phyloP scores from a whole-genome alignment of 495 filamentous ascomycete species.

The Tuber melanosporum region DNA sequence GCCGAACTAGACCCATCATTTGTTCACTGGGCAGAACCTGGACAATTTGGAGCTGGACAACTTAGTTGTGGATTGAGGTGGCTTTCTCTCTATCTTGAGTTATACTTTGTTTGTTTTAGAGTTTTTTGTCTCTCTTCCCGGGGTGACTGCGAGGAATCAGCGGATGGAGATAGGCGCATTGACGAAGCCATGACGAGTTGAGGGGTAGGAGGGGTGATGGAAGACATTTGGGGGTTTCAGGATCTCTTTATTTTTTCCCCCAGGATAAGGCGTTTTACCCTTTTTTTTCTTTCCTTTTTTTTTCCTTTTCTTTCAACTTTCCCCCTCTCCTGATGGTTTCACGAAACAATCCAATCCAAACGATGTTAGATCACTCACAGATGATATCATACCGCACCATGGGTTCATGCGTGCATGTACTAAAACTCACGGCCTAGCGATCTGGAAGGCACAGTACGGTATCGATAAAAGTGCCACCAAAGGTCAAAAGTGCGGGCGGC shows the following conservation, averaged over 20 bases:
- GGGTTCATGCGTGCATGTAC: background rate
- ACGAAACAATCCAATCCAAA: background rate
- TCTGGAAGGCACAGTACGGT: background rate
- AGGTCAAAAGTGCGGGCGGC: background rate
- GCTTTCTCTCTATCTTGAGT: background rate
- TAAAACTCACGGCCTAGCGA: background rate
- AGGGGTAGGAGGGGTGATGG: background rate
- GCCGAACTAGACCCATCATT: constrained; percentile 2
- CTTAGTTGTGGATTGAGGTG: background rate
- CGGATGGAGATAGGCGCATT: background rate
- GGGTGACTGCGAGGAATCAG: background rate
- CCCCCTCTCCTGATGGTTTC: background rate
- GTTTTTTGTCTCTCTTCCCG: background rate
- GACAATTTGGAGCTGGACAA: background rate
- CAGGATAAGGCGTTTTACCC: background rate
- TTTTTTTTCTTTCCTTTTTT: background rate
- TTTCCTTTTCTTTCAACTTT: background rate
- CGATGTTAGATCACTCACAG: background rate
- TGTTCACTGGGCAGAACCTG: background rate
- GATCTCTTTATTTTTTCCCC: background rate
- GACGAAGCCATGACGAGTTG: background rate
- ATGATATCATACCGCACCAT: background rate
- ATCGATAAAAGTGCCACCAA: background rate
- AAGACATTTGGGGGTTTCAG: background rate
- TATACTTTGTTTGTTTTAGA: constrained; percentile 6